Evolutionary conservation across 2,329 filamentous ascomycete species (phyloP), one percentile per base, ranked within the genome.

Genomic region (Ceratocystis harringtonii): DNA sequence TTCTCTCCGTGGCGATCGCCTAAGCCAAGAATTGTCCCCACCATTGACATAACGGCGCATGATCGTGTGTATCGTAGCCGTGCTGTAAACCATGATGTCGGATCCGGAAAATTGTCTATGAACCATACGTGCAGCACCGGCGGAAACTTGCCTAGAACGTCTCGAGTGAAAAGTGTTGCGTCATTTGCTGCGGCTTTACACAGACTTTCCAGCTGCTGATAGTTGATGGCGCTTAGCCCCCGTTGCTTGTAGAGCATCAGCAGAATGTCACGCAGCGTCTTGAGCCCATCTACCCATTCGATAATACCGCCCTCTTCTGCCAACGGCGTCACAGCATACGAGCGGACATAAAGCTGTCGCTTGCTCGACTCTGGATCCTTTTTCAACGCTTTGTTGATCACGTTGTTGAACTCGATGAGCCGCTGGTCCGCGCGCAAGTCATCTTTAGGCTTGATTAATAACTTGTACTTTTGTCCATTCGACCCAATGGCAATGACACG

Each of bases 1-100:
- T 99, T 99, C 75, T 99, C 94, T 67, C 92, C 92, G 76, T 99
- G 94, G 3, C 94, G 86, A 75, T 99, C 94, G 48, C 94, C 94
- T 0, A 99, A 80, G 0, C 88, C 94, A 3, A 99, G 82, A 61
- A 97, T 92, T 66, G 95, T 95, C 62, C 94, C 94, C 3, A 96
- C 90, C 84, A 99, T 99, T n/a, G 91, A 96, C 92, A 99, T 99
- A 70, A 99, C 94, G 10, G 95, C 94, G 71, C 89, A 92, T 0
- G 94, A 95, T 3, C 94, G 85, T 1, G 94, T 95, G 76, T 97
- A 99, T 60, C 86, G 84, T 57, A 97, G 80, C 6, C 94, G 84
- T 8, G 92, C 92, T 1, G 85, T 83, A 74, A 99, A 95, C 94
- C 94, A 99, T 1, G 87, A 81, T 12, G 90, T 89, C 3, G 95